phyloP scores from a whole-genome alignment of 2,329 filamentous ascomycete species.

The Anthostomella pinea region DNA sequence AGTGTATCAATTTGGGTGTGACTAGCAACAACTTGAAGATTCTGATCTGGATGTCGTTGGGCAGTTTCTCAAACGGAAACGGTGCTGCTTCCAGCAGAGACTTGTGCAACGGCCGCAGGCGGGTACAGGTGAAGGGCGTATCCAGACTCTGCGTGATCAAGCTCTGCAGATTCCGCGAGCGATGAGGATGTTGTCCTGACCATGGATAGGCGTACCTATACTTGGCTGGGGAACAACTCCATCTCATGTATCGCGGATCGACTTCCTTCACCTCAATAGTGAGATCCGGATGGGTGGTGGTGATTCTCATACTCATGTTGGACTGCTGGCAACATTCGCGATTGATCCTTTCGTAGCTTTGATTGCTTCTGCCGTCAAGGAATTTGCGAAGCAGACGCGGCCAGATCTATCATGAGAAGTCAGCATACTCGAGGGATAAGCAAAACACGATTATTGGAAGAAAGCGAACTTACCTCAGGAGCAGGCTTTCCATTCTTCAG shows the following conservation, averaged over 20 bases:
- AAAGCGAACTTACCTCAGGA: constrained; percentile 1
- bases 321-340: constrained; percentile 32
- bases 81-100: constrained; percentile 6
- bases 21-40: constrained; percentile 39
- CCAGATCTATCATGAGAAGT: constrained; percentile 11
- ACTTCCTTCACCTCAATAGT: constrained; percentile 10
- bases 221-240: too few species aligned
- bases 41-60: constrained; percentile 25
- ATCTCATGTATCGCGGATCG: neutral
- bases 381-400: constrained; percentile 5
- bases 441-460: too few species aligned
- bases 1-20: constrained; percentile 39
- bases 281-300: constrained; percentile 30
- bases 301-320: constrained; percentile 26
- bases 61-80: constrained; percentile 33
- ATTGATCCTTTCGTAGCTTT: constrained; percentile 22
- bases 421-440: too few species aligned
- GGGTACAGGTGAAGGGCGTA: neutral
- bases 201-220: too few species aligned
- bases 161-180: neutral
- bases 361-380: neutral
- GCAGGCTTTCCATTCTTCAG: constrained; percentile 1
- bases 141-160: neutral
- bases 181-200: too few species aligned
- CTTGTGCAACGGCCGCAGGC: too few species aligned